Evolutionary conservation across 345 rosid genomes (phyloP), one percentile per base, ranked within the genome.

Genomic region (Brassica incana): DNA sequence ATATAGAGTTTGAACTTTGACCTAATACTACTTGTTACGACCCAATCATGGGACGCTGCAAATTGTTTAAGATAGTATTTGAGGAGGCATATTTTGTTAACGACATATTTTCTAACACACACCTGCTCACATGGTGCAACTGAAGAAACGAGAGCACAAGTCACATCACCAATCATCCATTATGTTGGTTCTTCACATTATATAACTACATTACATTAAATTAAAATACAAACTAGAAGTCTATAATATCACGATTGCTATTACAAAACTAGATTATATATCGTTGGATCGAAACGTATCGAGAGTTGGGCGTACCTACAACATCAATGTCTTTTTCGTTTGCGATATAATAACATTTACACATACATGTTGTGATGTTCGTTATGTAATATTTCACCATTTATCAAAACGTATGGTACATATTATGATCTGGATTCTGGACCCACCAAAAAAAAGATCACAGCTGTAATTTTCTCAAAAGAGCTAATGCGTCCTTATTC

Each of bases 271-370:
- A 60, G 18, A 50, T 14, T 62, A 48, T 45, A 36, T 70, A 78
- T 29, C 52, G 61, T 66, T 65, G 52, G 67, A 72, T 65, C 43
- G 16, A 72, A 72, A 78, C 71, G 77, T 66, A 78, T 78, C 77
- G 73, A 72, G 38, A 52, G 58, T 58, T 78, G 73, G 82, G 82
- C 77, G 82, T 78, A 78, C 77, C 82, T 43, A 78, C 63, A 59
- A 78, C 36, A 78, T 78, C 81, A 72, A 66, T 78, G 73, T 20
- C 2, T 18, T 72, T 78, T 61, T 36, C 65, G 64, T 71, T 8
- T 36, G 14, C 61, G 65, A 72, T 32, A 59, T 60, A 63, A 35
- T 35, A 68, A 15, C 23, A 63, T 38, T 60, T 4, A 60, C 14
- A 76, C 50, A 40, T 62, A 20, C 52, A 18, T 56, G 69, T 61